Percentiles rank a stretch among this genome's conserved stretches.
Evolutionary conservation across 2,329 filamentous ascomycete species (phyloP).

Genomic region (Fusarium torreyae): DNA sequence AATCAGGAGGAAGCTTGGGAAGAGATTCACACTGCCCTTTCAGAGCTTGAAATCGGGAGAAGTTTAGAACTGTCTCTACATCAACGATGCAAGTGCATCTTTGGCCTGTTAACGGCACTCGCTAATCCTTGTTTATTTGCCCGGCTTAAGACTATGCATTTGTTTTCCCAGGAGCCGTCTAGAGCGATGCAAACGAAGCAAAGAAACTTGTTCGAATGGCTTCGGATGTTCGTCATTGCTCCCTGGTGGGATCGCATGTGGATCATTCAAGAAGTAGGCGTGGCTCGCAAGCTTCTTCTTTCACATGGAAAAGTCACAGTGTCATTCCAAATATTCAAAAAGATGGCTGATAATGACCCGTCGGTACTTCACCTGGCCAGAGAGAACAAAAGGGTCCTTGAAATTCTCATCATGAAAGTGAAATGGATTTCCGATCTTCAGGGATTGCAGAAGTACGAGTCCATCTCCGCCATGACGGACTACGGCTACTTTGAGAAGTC

Average conservation of each 20-base stretch:
- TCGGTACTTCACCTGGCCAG: neutral
- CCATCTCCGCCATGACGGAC: constrained; percentile 15
- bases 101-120: constrained; percentile 26
- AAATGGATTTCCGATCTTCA: constrained; percentile 31
- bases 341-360: neutral
- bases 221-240: constrained; percentile 34
- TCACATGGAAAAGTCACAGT: constrained; percentile 34
- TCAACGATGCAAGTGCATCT: constrained; percentile 29
- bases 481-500: constrained; percentile 32
- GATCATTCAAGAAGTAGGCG: constrained; percentile 43
- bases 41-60: constrained; percentile 11
- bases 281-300: constrained; percentile 19
- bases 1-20: constrained; percentile 13
- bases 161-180: neutral
- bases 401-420: constrained; percentile 28
- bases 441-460: constrained; percentile 20
- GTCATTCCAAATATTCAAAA: constrained; percentile 14
- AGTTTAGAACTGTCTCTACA: constrained; percentile 10
- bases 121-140: constrained; percentile 3
- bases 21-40: constrained; percentile 10
- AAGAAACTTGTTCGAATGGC: constrained; percentile 38
- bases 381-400: constrained; percentile 35
- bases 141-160: constrained; percentile 8
- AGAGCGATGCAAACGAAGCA: constrained; percentile 19
- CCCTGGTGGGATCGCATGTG: constrained; percentile 47